Base-by-base conservation (phyloP, 495 filamentous ascomycete species). In the Penicillium canescens region DNA sequence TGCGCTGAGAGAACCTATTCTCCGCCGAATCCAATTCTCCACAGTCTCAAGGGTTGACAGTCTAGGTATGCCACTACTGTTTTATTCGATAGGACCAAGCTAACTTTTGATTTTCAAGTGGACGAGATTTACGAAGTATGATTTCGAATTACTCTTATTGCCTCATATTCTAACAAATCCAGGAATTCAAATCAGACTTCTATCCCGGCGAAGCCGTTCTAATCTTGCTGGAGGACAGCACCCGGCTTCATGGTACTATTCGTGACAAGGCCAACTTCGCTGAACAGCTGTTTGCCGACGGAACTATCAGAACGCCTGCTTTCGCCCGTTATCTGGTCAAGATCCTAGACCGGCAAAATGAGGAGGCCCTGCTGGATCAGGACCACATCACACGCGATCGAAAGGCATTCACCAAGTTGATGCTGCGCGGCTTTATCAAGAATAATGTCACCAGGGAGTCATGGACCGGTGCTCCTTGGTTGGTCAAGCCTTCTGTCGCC, bases 381-480 rank as follows among this genome's bases (percentile, higher is more conserved):
- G 79, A 86, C 33, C 86, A 94, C 57, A 86, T 98, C 57, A 85
- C 81, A 38, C 88, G 94, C 14, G 94, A 98, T 60, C 86, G 91
- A 23, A 96, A 92, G 61, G 84, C 90, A 5, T 99, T 98, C 70
- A 96, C 93, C 36, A 99, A 99, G 72, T 86, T 92, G 41, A 90
- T 96, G 68, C 76, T 99, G 46, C 86, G 92, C 26, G 88, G 91
- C 3, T 98, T 97, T 55, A 90, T 99, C 52, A 96, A 96, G 63
- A 92, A 96, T 71, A 94, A 91, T 6, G 87, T 96, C 12, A 90
- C 86, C 11, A 79, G 92, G 52, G 95, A 98, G 60, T 81, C 92
- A 0, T 98, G 93, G 93, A 89, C 82, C 39, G 92, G 93, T 4
- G 94, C 94, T 0, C 95, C 95, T 9, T 99, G 94, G 94, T 68